Evolutionary conservation across 495 filamentous ascomycete genomes (phyloP), one percentile per base, ranked within the genome.

Genomic region (Penicillium ochrochloron): DNA sequence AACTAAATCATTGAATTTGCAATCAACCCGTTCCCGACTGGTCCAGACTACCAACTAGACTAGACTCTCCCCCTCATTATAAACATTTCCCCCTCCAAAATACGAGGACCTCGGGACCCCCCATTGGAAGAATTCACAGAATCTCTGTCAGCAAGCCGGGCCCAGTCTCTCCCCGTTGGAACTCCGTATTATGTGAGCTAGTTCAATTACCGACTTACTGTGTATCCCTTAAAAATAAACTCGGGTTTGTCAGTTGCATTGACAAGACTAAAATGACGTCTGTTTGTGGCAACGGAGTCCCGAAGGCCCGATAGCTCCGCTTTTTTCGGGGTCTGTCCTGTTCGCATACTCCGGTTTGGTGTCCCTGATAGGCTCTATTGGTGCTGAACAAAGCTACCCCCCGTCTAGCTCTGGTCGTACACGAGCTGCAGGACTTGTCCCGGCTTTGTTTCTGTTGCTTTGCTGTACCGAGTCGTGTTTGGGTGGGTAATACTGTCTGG

Each of bases 61-160:
- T n/a, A n/a, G 4, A n/a, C n/a, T 5, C 12, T 10, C 11, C 25
- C 7, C 33, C 50, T 52, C 25, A 60, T 31, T 60, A 44, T 44
- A 21, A 44, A 44, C n/a, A 44, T 10, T 21, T 9, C n/a, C 46
- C 10, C 46, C 2, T 9, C 50, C 33, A 54, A 54, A 54, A 61
- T 44, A 61, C 59, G 59, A 61, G n/a, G 15, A 33, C 31, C 31
- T 27, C 2, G 25, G 25, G 25, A 27, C 25, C n/a, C 23, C 25
- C 41, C n/a, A n/a, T n/a, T n/a, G n/a, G n/a, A n/a, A n/a, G n/a
- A n/a, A 19, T 34, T 11, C 3, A 52, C 7, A 37, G 2, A 27
- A 27, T 27, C 57, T 66, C 48, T 57, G 58, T 68, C 68, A 71
- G 66, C 63, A 68, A 63, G 58, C 25, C 57, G 46, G 68, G 60